Evolutionary conservation across 2,329 filamentous ascomycete species (phyloP).

Genomic region (Eutypa lata): DNA sequence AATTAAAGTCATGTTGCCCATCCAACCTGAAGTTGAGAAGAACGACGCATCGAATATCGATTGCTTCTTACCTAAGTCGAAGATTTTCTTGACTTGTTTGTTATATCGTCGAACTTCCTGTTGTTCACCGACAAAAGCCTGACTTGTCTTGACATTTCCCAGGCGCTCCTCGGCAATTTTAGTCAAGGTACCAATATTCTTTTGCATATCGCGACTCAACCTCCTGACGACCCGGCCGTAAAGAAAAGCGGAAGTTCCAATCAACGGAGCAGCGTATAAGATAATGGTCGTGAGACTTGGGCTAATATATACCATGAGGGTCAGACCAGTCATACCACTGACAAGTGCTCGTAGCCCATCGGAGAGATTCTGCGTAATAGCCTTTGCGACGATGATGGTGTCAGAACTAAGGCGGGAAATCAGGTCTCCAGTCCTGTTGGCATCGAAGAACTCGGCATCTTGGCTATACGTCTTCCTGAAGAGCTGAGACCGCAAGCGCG

Average conservation of each 20-base stretch:
- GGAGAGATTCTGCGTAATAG: constrained; percentile 95
- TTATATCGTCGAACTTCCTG: constrained; percentile 92
- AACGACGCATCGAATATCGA: constrained; percentile 88
- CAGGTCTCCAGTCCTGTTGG: constrained; percentile 91
- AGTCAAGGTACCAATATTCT: constrained; percentile 85
- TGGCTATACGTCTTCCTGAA: constrained; percentile 94
- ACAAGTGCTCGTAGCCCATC: constrained; percentile 91
- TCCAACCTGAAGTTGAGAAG: constrained; percentile 81
- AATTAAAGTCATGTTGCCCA: constrained; percentile 95
- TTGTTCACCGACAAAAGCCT: constrained; percentile 91
- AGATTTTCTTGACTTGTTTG: constrained; percentile 86
- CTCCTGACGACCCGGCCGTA: constrained; percentile 88
- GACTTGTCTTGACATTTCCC: constrained; percentile 93
- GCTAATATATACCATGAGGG: constrained; percentile 94
- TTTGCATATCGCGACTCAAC: constrained; percentile 87
- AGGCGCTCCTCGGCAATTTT: constrained; percentile 98
- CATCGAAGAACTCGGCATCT: constrained; percentile 98
- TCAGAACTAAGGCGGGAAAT: constrained; percentile 95
- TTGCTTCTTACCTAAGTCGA: constrained; percentile 81
- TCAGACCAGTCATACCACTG: constrained; percentile 84
- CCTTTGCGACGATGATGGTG: constrained; percentile 97
- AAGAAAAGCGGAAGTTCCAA: constrained; percentile 86
- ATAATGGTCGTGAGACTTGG: constrained; percentile 85
- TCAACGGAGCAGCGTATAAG: constrained; percentile 82
- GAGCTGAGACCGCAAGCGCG: constrained; percentile 81